Percentiles rank a stretch among this genome's conserved stretches.
Conservation (phyloP, 352 stramenopile species). For the Phytophthora quininea region DNA sequence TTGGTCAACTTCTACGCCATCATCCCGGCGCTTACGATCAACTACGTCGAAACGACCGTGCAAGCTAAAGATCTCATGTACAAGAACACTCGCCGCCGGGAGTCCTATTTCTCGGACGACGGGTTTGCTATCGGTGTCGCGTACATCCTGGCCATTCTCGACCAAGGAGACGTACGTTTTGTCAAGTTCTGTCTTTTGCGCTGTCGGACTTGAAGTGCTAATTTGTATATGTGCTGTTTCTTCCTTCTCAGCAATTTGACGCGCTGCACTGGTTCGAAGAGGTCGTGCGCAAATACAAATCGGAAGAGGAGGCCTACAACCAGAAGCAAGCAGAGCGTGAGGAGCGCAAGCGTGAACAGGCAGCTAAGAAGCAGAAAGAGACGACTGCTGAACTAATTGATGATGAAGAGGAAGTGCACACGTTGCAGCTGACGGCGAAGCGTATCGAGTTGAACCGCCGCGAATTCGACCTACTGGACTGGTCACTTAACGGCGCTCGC, state of each 20-base stretch:
- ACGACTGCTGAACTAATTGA: constrained; percentile 86
- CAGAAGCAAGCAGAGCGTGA: constrained; percentile 86
- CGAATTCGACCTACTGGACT: constrained; percentile 91
- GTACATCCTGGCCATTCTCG: constrained; percentile 92
- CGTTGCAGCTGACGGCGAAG: constrained; percentile 87
- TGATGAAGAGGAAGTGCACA: constrained; percentile 87
- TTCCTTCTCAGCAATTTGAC: constrained; percentile 72
- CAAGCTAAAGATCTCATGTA: constrained; percentile 96
- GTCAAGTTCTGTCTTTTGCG: not conserved
- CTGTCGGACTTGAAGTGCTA: not conserved
- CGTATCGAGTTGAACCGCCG: constrained; percentile 86
- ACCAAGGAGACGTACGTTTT: constrained; percentile 78
- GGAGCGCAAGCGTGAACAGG: constrained; percentile 76
- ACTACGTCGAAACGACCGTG: constrained; percentile 90
- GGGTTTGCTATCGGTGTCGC: constrained; percentile 94
- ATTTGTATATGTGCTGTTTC: constrained; percentile 6
- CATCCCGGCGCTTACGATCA: constrained; percentile 87
- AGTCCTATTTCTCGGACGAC: constrained; percentile 97
- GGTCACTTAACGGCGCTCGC: constrained; percentile 88
- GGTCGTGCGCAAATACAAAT: constrained; percentile 85
- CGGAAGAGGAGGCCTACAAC: constrained; percentile 82
- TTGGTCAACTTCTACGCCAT: constrained; percentile 94
- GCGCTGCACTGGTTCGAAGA: constrained; percentile 92
- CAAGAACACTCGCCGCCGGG: constrained; percentile 92
- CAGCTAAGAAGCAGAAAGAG: constrained; percentile 80